Evolutionary conservation across 78 protist species (phyloP), one percentile per base, ranked within the genome.

Genomic region (Chrysochromulina tobinii): DNA sequence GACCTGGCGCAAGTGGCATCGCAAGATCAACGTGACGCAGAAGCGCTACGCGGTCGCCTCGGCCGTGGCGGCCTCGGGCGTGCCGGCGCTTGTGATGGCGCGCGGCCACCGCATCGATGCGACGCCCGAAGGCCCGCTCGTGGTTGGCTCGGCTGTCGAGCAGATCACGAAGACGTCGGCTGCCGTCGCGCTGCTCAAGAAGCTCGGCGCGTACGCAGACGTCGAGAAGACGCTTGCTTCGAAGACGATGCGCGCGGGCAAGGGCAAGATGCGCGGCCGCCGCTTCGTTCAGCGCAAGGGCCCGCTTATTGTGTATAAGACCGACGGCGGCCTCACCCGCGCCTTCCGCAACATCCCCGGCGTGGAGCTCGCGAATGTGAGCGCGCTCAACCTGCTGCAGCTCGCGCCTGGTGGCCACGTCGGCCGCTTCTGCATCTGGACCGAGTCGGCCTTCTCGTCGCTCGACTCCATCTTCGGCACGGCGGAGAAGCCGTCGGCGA

Each of bases 341-440:
- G 93, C 94, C 73, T 75, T 79, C 51, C 94, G 99, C 91, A 99
- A 99, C 99, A 50, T 99, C 91, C 95, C 98, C 93, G 99, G 99
- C 79, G 98, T 99, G 66, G 99, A 99, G 87, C 59, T 94, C 72
- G 75, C 93, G 95, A 21, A 25, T 88, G 99, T 99, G 57, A 67
- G 79, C 81, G 69, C 97, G 85, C 95, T 99, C 73, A 99, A 98
- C 97, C 97, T 99, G 72, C 97, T 99, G 72, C 97, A 98, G 95
- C 98, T 99, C 87, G 99, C 99, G 87, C 99, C 99, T 54, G 99
- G 99, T 93, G 99, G 99, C 55, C 99, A 99, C 96, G 75, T 99
- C 51, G 99, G 99, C 92, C 98, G 99, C 90, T 97, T 99, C 95
- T 61, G 97, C 98, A 95, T 99, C 96, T 99, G 99, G 99, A 96